Conservation (phyloP, 2,329 filamentous ascomycete genomes). For the Neonectria punicea region DNA sequence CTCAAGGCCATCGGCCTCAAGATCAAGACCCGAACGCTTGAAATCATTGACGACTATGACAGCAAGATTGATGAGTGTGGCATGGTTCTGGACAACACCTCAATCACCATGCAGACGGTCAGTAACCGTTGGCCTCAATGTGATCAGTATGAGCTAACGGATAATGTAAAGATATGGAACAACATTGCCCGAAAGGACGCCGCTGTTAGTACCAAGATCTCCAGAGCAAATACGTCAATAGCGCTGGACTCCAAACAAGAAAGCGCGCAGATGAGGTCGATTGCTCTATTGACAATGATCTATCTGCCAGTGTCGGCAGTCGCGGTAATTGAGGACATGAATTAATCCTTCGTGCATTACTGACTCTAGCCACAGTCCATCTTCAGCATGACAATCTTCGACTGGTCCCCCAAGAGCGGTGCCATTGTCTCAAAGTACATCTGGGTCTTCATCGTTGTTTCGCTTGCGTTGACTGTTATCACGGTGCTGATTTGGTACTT, state of each 20-base stretch:
- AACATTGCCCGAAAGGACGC: constrained; percentile 15
- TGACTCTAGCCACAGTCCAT: not conserved
- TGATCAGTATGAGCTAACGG: not conserved
- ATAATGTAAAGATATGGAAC: constrained; percentile 9
- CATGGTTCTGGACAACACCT: constrained; percentile 13
- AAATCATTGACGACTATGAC: constrained; percentile 17
- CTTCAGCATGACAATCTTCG: constrained; percentile 18
- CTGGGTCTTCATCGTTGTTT: constrained; percentile 18
- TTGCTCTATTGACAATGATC: constrained; percentile 20
- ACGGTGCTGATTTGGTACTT: constrained; percentile 14
- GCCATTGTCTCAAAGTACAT: constrained; percentile 17
- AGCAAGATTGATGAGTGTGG: constrained; percentile 18
- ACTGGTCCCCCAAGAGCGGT: constrained; percentile 2
- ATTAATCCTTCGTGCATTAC: not conserved
- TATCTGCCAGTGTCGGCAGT: constrained; percentile 16
- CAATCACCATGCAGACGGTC: constrained; percentile 19
- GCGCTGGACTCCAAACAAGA: constrained; percentile 16
- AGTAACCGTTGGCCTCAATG: not conserved
- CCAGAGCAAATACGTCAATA: constrained; percentile 10
- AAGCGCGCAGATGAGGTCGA: constrained; percentile 23
- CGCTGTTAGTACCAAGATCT: not conserved
- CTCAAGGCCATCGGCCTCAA: not conserved
- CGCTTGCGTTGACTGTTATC: constrained; percentile 2
- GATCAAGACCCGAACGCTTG: constrained; percentile 11
- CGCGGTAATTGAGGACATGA: not conserved